These are phyloP conservation scores for Diaporthe sp. DNA, from an alignment of 2,329 filamentous ascomycete species.

Conservation along the genomic window DNA sequence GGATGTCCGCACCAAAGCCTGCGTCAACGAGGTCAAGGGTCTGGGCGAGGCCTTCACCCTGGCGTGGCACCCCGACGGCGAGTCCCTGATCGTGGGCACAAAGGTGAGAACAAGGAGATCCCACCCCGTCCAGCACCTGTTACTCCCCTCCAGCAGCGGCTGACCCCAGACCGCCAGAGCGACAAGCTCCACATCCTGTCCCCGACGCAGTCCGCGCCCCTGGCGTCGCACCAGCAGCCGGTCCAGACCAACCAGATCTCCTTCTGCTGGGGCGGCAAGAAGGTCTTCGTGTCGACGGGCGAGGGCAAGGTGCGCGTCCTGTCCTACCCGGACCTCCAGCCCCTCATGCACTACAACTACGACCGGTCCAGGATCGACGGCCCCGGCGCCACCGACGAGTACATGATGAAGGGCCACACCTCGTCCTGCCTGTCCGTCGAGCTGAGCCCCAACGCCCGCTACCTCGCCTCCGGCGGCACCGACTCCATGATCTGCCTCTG, in stretches of 20 bases:
- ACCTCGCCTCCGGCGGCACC: slow-evolving; percentile 80
- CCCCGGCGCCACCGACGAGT: slow-evolving; percentile 57
- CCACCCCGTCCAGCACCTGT: neutral
- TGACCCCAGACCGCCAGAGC: slow-evolving; percentile 57
- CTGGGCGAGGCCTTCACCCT: slow-evolving; percentile 79
- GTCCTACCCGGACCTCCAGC: slow-evolving; percentile 75
- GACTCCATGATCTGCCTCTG: slow-evolving; percentile 83
- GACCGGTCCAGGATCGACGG: slow-evolving; percentile 53
- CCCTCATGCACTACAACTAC: slow-evolving; percentile 64
- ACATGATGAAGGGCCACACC: slow-evolving; percentile 79
- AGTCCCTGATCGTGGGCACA: slow-evolving; percentile 78
- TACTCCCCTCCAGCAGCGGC: neutral
- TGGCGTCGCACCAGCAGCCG: slow-evolving; percentile 72
- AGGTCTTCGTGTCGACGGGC: slow-evolving; percentile 78
- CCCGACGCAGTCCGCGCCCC: slow-evolving; percentile 67
- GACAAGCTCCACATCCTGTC: slow-evolving; percentile 75
- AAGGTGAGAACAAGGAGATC: slow-evolving; percentile 64
- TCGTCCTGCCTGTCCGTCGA: slow-evolving; percentile 78
- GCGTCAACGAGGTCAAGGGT: slow-evolving; percentile 77
- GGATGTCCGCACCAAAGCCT: slow-evolving; percentile 82
- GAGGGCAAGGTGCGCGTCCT: slow-evolving; percentile 81
- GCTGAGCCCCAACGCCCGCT: slow-evolving; percentile 78
- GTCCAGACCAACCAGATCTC: slow-evolving; percentile 79
- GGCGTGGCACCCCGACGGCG: slow-evolving; percentile 81
- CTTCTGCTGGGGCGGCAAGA: slow-evolving; percentile 81